Evolutionary conservation across 192 early-diverging fungal genomes (phyloP).

Genomic region (Radiomyces spectabilis): DNA sequence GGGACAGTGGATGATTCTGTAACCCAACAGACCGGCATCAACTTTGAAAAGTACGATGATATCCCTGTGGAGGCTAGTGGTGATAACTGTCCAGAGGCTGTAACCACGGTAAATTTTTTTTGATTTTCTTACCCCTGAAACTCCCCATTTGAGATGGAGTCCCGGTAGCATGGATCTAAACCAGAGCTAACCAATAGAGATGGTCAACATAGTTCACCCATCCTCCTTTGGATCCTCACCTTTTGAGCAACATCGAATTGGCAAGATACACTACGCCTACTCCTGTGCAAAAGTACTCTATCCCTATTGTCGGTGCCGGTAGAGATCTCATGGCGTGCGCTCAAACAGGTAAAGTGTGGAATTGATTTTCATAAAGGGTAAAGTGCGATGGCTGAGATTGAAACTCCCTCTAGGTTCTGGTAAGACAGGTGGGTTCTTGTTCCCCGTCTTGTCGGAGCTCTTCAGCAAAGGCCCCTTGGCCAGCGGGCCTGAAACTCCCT

Average conservation of each 20-base stretch:
- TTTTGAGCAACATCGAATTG: conserved; percentile 84
- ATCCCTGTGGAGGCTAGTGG: conserved; percentile 92
- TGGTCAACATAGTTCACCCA: conserved; percentile 34
- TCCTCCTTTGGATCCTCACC: conserved; percentile 73
- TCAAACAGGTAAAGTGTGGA: conserved; percentile 66
- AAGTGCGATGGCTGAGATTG: neutral
- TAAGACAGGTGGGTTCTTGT: conserved; percentile 95
- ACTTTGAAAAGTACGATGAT: conserved; percentile 99
- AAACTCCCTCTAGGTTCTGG: conserved; percentile 43
- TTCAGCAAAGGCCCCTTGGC: conserved; percentile 76
- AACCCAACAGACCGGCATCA: conserved; percentile 85
- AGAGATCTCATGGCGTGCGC: conserved; percentile 99
- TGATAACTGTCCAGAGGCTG: conserved; percentile 56
- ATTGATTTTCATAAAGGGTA: too few species aligned
- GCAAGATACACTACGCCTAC: conserved; percentile 86
- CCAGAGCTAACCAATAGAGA: too few species aligned
- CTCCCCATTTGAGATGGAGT: too few species aligned
- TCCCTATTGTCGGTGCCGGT: conserved; percentile 68
- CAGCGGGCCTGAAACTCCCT: conserved; percentile 27
- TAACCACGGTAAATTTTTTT: conserved; percentile 33
- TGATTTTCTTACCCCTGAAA: too few species aligned
- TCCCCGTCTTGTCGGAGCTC: conserved; percentile 90
- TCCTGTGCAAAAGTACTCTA: conserved; percentile 93
- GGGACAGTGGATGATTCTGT: conserved; percentile 65
- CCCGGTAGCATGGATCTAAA: too few species aligned